These are phyloP conservation scores for Podila epigama DNA, from an alignment of 192 early-diverging fungal species.

Conservation along the genomic window DNA sequence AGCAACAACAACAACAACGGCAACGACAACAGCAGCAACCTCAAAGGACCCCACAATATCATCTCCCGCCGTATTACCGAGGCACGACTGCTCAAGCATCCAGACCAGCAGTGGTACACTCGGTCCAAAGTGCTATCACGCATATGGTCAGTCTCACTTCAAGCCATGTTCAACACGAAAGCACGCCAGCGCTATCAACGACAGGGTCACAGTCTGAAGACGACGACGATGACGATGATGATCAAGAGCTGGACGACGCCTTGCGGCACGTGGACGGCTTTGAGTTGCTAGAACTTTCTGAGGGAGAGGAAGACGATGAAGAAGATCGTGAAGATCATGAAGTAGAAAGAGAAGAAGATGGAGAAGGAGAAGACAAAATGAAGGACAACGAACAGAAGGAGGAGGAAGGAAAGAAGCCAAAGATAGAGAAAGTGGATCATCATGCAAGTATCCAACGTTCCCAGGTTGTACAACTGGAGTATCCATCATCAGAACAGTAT, in stretches of 20 bases:
- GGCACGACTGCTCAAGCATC: background rate
- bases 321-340: background rate
- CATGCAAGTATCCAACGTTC: background rate
- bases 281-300: slow-evolving; percentile 8
- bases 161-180: slow-evolving; percentile 11
- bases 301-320: background rate
- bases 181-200: slow-evolving; percentile 26
- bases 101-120: background rate
- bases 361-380: background rate
- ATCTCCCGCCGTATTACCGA: slow-evolving; percentile 1
- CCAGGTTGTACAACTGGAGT: too few relatives aligned
- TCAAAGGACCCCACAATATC: background rate
- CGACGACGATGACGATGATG: slow-evolving; percentile 16
- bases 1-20: background rate
- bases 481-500: too few relatives aligned
- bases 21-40: background rate
- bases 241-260: slow-evolving; percentile 11
- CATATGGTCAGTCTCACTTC: slow-evolving; percentile 14
- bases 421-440: background rate
- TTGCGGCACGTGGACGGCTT: slow-evolving; percentile 11
- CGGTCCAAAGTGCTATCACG: slow-evolving; percentile 8
- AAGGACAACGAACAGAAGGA: background rate
- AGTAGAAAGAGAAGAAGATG: background rate
- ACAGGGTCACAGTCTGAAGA: slow-evolving; percentile 28
- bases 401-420: slow-evolving; percentile 1